phyloP scores from a whole-genome alignment of 208 protist species.

The Trichomonas gallinae region DNA sequence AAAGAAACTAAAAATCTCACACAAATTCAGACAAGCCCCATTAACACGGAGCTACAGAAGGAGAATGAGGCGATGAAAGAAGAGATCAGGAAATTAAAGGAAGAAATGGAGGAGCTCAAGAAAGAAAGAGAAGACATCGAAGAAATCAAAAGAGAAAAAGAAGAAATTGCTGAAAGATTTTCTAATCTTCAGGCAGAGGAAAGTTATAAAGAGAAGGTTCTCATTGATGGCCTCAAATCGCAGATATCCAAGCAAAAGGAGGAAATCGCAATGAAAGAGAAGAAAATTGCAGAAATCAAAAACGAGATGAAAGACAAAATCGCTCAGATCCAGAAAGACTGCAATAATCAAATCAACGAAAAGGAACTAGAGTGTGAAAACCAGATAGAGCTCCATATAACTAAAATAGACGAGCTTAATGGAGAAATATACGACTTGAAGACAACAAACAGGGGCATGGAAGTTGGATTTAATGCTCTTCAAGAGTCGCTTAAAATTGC shows the following conservation, averaged over 20 bases:
- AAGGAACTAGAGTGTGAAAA: background rate
- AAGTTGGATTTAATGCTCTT: background rate
- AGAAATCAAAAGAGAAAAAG: background rate
- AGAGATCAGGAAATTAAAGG: background rate
- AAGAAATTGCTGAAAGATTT: background rate
- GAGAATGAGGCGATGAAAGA: background rate
- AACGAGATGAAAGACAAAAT: background rate
- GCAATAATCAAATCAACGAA: background rate
- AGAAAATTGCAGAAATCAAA: background rate
- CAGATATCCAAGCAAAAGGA: background rate
- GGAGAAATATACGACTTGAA: background rate
- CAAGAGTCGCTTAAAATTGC: background rate
- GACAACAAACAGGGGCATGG: background rate
- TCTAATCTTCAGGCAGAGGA: background rate
- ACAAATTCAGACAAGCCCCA: background rate
- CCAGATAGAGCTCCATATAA: background rate
- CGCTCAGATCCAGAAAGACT: background rate
- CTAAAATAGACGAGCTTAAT: background rate
- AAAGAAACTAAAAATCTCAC: background rate
- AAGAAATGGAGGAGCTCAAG: background rate
- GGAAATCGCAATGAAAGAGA: background rate
- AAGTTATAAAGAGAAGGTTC: background rate
- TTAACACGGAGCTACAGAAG: background rate
- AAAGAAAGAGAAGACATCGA: background rate
- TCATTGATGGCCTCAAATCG: background rate